Evolutionary conservation across 768 basidiomycete genomes (phyloP).

Genomic region (Chlorophyllum brunneum): DNA sequence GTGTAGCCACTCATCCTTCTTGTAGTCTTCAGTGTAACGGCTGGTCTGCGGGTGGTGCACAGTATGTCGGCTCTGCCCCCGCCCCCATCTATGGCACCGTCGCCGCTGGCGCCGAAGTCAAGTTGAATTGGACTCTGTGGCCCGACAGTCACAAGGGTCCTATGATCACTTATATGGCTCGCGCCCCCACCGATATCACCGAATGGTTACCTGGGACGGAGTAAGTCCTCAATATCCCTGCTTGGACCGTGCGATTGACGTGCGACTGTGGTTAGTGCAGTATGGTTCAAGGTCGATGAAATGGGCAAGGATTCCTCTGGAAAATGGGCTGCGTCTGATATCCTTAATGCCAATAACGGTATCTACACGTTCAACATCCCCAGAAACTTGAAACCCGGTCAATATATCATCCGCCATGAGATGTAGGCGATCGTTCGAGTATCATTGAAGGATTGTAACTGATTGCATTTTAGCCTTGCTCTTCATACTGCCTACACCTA

Average conservation of each 20-base stretch:
- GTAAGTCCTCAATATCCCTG: constrained; percentile 19
- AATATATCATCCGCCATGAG: constrained; percentile 46
- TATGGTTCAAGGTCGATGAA: constrained; percentile 48
- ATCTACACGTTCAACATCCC: constrained; percentile 44
- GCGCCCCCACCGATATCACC: constrained; percentile 38
- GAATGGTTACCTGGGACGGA: constrained; percentile 33
- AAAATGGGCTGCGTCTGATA: constrained; percentile 40
- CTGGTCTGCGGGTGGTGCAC: constrained; percentile 19
- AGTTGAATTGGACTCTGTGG: constrained; percentile 37
- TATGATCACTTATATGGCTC: constrained; percentile 41
- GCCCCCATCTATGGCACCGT: constrained; percentile 35
- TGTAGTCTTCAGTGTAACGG: constrained; percentile 28
- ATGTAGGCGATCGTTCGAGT: constrained; percentile 25
- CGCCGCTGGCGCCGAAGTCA: constrained; percentile 33
- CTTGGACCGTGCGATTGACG: neutral
- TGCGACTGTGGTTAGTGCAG: constrained; percentile 24
- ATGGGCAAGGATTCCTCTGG: constrained; percentile 38
- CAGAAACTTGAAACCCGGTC: constrained; percentile 35
- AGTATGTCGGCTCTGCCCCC: constrained; percentile 25
- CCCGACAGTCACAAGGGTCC: constrained; percentile 36
- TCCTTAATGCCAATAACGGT: constrained; percentile 30
- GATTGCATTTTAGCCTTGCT: constrained; percentile 25
- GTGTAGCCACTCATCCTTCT: neutral
- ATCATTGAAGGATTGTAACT: neutral
- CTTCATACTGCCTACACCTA: constrained; percentile 32